Conservation (phyloP, 352 stramenopile genomes). For the Phytopythium oedochilum region DNA sequence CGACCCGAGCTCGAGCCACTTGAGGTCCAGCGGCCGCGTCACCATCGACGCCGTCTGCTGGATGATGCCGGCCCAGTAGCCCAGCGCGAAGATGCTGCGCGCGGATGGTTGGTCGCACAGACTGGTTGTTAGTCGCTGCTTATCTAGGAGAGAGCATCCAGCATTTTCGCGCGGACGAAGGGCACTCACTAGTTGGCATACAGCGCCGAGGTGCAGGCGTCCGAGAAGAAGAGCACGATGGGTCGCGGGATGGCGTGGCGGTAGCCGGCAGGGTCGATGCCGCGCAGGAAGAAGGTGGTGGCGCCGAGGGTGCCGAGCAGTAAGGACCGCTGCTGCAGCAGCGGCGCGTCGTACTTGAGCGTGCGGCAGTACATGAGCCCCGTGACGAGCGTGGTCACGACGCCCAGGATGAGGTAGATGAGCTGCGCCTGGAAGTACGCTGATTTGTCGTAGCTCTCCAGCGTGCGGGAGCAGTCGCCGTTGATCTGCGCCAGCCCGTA, state of each 20-base stretch:
- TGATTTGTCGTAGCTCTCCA: constrained; percentile 7
- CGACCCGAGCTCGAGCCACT: constrained; percentile 12
- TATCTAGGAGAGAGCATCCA: too few species aligned
- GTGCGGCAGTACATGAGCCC: constrained; percentile 8
- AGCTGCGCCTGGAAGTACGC: constrained; percentile 9
- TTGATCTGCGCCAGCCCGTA: constrained; percentile 12
- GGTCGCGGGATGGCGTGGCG: constrained; percentile 10
- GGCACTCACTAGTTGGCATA: constrained; percentile 16
- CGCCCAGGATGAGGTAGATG: constrained; percentile 9
- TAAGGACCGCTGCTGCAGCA: constrained; percentile 12
- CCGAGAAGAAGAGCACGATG: constrained; percentile 11
- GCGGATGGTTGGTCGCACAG: too few species aligned
- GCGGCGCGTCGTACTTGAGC: constrained; percentile 9
- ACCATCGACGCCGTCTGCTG: constrained; percentile 20
- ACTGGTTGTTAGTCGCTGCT: too few species aligned
- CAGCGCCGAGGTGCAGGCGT: constrained; percentile 14
- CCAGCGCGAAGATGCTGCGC: constrained; percentile 21
- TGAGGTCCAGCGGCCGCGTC: constrained; percentile 8
- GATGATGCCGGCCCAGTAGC: constrained; percentile 28
- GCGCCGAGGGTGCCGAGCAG: constrained; percentile 9
- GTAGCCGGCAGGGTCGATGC: constrained; percentile 13
- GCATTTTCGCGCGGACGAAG: neutral
- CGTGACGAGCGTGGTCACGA: constrained; percentile 1
- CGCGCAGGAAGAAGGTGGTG: constrained; percentile 14
- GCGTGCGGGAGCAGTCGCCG: constrained; percentile 5